These are phyloP conservation scores for Hypomyces perniciosus DNA, from an alignment of 2,329 filamentous ascomycete species.

Conservation along the genomic window DNA sequence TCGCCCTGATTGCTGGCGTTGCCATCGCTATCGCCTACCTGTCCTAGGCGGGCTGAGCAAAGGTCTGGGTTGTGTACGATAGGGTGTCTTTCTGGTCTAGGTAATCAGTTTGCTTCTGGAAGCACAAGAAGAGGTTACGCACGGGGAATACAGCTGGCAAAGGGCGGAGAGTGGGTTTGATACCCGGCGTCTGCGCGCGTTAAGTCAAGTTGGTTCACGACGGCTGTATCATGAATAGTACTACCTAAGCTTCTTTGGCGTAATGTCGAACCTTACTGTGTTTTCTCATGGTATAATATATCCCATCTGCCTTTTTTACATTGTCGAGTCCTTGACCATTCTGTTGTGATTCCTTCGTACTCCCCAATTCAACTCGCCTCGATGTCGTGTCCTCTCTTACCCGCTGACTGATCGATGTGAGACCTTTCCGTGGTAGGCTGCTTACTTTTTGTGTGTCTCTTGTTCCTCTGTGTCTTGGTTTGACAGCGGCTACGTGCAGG, in stretches of 20 bases:
- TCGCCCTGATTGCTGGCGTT: conserved; percentile 29
- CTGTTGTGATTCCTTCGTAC: background rate
- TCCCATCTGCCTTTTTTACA: background rate
- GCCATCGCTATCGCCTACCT: conserved; percentile 30
- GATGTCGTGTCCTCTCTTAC: no score
- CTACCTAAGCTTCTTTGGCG: background rate
- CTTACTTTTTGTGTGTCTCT: background rate
- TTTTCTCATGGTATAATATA: conserved; percentile 17
- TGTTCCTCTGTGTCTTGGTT: conserved; percentile 8
- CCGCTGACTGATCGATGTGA: background rate
- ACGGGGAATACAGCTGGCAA: background rate
- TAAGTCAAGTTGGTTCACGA: background rate
- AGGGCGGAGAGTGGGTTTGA: background rate
- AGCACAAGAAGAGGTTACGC: background rate
- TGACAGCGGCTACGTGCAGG: conserved; percentile 1
- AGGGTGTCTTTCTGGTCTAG: background rate
- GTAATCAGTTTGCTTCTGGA: background rate
- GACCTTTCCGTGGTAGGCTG: background rate
- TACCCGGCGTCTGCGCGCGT: no score
- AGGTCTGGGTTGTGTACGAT: background rate
- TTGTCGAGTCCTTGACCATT: background rate
- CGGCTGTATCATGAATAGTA: background rate
- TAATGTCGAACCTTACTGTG: background rate
- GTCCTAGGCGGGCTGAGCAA: conserved; percentile 17
- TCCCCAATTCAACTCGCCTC: no score